Evolutionary conservation across 345 rosid species (phyloP).

Genomic region (Iberis pinnata): DNA sequence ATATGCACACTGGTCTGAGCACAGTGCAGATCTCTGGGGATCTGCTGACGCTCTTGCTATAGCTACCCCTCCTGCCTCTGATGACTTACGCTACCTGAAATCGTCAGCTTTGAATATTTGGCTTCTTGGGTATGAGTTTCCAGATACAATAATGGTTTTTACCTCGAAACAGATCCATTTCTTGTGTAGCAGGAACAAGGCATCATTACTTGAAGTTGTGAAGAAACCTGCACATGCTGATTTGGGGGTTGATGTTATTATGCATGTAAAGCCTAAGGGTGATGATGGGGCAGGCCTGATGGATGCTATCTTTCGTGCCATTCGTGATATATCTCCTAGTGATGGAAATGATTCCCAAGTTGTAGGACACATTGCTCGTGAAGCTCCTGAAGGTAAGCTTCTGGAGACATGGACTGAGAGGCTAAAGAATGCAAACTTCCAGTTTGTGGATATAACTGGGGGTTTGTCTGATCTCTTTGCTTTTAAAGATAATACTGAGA

Average conservation of each 20-base stretch:
- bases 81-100: slow-evolving; percentile 74
- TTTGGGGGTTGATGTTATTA: slow-evolving; percentile 51
- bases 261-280: slow-evolving; percentile 61
- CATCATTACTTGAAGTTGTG: slow-evolving; percentile 62
- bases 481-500: slow-evolving; percentile 63
- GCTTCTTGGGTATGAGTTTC: slow-evolving; percentile 92
- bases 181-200: slow-evolving; percentile 74
- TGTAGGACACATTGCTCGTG: slow-evolving; percentile 69
- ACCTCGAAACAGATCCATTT: slow-evolving; percentile 65
- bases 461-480: slow-evolving; percentile 85
- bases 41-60: slow-evolving; percentile 56
- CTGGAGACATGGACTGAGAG: slow-evolving; percentile 74
- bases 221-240: slow-evolving; percentile 54
- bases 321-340: slow-evolving; percentile 39
- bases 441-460: slow-evolving; percentile 58
- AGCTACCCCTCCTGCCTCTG: slow-evolving; percentile 80
- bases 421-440: slow-evolving; percentile 45
- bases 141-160: slow-evolving; percentile 89
- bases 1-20: slow-evolving; percentile 59
- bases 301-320: slow-evolving; percentile 59
- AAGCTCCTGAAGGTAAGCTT: slow-evolving; percentile 79
- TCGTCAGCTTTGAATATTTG: slow-evolving; percentile 85
- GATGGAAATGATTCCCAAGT: slow-evolving; percentile 39
- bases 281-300: slow-evolving; percentile 64
- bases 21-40: slow-evolving; percentile 58